Conservation (phyloP, 1,284 basidiomycete genomes). For the Leccinum cinnamomeum region DNA sequence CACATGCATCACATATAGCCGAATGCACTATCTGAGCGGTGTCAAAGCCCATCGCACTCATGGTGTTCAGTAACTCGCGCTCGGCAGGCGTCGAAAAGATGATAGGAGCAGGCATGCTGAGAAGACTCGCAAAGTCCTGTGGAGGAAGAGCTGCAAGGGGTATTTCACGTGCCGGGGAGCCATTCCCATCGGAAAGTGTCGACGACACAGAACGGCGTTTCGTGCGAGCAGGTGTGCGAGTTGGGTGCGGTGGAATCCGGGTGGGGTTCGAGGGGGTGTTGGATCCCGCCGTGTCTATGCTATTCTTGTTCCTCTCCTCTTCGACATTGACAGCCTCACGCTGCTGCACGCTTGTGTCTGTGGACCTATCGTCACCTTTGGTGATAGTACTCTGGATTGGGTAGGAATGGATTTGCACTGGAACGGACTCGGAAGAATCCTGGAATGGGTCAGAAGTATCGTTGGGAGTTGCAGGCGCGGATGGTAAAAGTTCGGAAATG, state of each 20-base stretch:
- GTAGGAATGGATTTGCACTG: slow-evolving; percentile 43
- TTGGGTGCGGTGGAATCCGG: slow-evolving; percentile 58
- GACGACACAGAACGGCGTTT: slow-evolving; percentile 94
- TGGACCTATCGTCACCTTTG: slow-evolving; percentile 17
- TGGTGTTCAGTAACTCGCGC: slow-evolving; percentile 73
- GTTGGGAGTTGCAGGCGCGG: slow-evolving; percentile 58
- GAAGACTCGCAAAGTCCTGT: slow-evolving; percentile 71
- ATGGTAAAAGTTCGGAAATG: slow-evolving; percentile 51
- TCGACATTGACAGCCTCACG: slow-evolving; percentile 48
- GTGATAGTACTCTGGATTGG: slow-evolving; percentile 53
- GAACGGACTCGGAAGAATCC: slow-evolving; percentile 22
- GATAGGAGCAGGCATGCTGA: slow-evolving; percentile 70
- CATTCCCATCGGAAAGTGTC: slow-evolving; percentile 61
- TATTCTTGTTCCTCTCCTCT: slow-evolving; percentile 36
- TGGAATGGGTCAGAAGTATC: slow-evolving; percentile 44
- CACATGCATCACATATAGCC: slow-evolving; percentile 90
- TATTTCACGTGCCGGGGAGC: slow-evolving; percentile 52
- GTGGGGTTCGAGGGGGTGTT: slow-evolving; percentile 24
- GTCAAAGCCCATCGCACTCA: slow-evolving; percentile 85
- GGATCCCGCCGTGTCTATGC: slow-evolving; percentile 8
- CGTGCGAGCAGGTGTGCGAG: slow-evolving; percentile 90
- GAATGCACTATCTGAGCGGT: slow-evolving; percentile 94
- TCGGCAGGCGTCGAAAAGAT: slow-evolving; percentile 87
- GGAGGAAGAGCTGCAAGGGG: slow-evolving; percentile 43
- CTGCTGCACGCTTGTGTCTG: slow-evolving; percentile 20